Base-by-base conservation (phyloP, 2,329 filamentous ascomycete genomes). In the Botrytis sinoallii region DNA sequence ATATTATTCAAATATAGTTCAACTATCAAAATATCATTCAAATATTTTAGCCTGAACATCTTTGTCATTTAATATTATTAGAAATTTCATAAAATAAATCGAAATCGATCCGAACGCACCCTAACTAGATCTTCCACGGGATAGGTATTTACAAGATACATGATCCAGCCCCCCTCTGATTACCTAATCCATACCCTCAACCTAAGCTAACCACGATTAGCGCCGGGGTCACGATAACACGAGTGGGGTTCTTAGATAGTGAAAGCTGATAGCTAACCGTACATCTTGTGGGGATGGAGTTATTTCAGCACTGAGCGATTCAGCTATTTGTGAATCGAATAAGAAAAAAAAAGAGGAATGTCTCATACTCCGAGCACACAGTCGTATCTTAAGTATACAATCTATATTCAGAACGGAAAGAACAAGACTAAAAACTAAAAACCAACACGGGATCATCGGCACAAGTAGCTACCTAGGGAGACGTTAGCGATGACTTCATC, bases 401-500 rank as follows among this genome's bases (percentile, higher is more conserved):
- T 32, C 29, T 35, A 60, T 12, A 35, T 60, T 35, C 57, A 60
- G 29, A 60, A 12, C 52, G 29, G 10, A 35, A 18, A n/a, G 35
- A 61, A n/a, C 25, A 40, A n/a, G 22, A 60, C 18, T 22, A n/a
- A 40, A 61, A 38, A 9, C 18, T 22, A n/a, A 40, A 40, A 38
- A 9, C 14, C 6, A n/a, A 61, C 3, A 40, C 59, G 32, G 32
- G 42, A 29, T 44, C 14, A 32, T 32, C 40, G 9, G 61, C n/a
- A 64, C 4, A 44, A 22, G 4, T 40, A 22, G 44, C 44, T 46
- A 20, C 18, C 20, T 22, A 22, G 32, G 22, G 20, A 55, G 29
- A 29, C 32, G 55, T 35, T 55, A 55, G 16, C 65, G 46, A 68
- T 68, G 65, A 68, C 46, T 68, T 55, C 65, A 68, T 68, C 65